These are phyloP conservation scores for Candida insectorum DNA, from an alignment of 805 yeast species.

Conservation along the genomic window DNA sequence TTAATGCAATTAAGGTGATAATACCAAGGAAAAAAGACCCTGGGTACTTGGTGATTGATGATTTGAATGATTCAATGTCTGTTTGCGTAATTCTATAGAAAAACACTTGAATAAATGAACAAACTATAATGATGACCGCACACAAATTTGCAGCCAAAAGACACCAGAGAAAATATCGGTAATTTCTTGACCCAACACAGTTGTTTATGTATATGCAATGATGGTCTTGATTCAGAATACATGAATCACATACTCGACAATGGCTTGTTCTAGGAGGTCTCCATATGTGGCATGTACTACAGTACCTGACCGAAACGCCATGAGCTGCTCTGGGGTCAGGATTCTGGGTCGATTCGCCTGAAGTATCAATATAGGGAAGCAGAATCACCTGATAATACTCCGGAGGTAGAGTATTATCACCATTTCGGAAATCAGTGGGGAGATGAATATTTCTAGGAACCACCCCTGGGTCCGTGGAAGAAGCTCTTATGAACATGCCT, in stretches of 20 bases:
- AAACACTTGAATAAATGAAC: conserved; percentile 21
- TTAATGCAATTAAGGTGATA: conserved; percentile 40
- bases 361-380: conserved; percentile 44
- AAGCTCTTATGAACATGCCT: conserved; percentile 48
- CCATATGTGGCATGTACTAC: conserved; percentile 57
- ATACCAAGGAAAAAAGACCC: conserved; percentile 51
- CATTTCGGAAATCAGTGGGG: conserved; percentile 17
- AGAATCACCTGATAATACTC: conserved; percentile 53
- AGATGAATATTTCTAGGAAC: conserved; percentile 66
- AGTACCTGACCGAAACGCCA: conserved; percentile 52
- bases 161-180: conserved; percentile 34
- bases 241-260: conserved; percentile 65
- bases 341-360: no score
- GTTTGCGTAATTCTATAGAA: conserved; percentile 25
- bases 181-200: conserved; percentile 40
- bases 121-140: conserved; percentile 16
- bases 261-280: conserved; percentile 68
- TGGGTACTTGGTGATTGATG: conserved; percentile 21
- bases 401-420: conserved; percentile 50
- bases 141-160: conserved; percentile 18
- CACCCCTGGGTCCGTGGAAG: conserved; percentile 67
- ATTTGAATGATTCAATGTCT: conserved; percentile 16
- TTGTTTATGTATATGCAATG: conserved; percentile 63
- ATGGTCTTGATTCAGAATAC: conserved; percentile 67
- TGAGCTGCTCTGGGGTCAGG: conserved; percentile 13